Evolutionary conservation across 129 eudicot genomes (phyloP), one percentile per base, ranked within the genome.

Genomic region (Flaveria sonorensis): DNA sequence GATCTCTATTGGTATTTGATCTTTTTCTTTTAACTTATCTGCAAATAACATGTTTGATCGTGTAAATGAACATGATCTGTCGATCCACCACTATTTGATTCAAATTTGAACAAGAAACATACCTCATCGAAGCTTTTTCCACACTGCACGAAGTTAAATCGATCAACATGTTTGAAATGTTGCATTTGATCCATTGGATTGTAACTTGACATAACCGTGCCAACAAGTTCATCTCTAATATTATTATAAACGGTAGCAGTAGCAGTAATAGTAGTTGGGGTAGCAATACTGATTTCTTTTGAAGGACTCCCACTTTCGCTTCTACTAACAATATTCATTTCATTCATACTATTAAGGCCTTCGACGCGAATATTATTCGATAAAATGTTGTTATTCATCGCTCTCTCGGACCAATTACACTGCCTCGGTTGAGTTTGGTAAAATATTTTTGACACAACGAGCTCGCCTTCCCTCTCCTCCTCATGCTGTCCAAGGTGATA

Each of bases 381-480:
- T 59, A 20, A 11, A 14, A 23, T 45, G 6, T 16, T 72, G 67
- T 67, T 74, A 11, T 67, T 76, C 2, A 63, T 63, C 23, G 74
- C 80, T 70, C 88, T 82, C 67, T 86, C 89, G 0, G 88, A 52
- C 96, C 95, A 82, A 24, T 85, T 84, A 68, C 92, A 83, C 70
- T 89, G 95, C 73, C 95, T 80, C n/a, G 95, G 95, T 70, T 89
- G 95, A 2, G 95, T 89, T 78, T 89, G 95, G 83, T 82, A 89
- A 77, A 89, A 89, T 51, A 89, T 88, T 71, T 89, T 89, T 7
- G 95, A 89, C 20, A 89, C 95, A 5, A 89, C 91, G 3, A 89
- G 77, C 42, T 89, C 95, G 4, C 96, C 96, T 59, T 89, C 96
- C 39, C 85, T 89, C 77, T 89, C 96, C 46, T 89, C 92, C 30